These are phyloP conservation scores for Bonia amplexicaulis DNA, from an alignment of 176 grass and related monocot species.

Conservation along the genomic window DNA sequence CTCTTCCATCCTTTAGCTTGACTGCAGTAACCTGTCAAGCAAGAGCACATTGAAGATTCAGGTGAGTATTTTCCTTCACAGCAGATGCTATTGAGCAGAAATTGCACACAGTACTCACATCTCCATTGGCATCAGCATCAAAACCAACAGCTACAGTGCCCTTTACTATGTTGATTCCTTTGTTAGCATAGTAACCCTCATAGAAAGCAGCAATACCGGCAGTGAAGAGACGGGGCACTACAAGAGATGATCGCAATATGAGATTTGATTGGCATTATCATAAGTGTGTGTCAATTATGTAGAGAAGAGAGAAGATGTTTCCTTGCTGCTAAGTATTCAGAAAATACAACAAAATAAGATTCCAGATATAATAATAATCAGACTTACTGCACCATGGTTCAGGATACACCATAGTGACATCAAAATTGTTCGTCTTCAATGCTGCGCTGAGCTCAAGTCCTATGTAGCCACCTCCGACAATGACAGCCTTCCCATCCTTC, in stretches of 20 bases:
- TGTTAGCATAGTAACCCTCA: slow-evolving; percentile 78
- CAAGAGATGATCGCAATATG: slow-evolving; percentile 19
- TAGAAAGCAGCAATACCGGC: slow-evolving; percentile 88
- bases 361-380: not conserved
- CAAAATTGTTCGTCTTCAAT: slow-evolving; percentile 78
- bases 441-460: slow-evolving; percentile 90
- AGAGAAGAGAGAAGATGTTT: not conserved
- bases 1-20: slow-evolving; percentile 81
- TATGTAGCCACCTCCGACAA: slow-evolving; percentile 94
- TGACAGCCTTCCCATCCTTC: slow-evolving; percentile 79
- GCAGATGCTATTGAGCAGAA: not conserved
- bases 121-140: slow-evolving; percentile 68
- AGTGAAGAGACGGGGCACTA: slow-evolving; percentile 93
- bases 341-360: not conserved
- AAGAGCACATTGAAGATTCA: slow-evolving; percentile 12
- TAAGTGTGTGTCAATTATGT: not conserved
- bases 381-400: slow-evolving; percentile 99
- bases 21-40: slow-evolving; percentile 64
- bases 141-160: slow-evolving; percentile 76
- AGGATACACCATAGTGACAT: slow-evolving; percentile 96
- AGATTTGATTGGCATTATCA: not conserved
- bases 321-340: not conserved
- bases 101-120: slow-evolving; percentile 48
- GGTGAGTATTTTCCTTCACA: not conserved
- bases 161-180: slow-evolving; percentile 84